A percentile compares a stretch with the other conserved stretches of the same genome.
Evolutionary conservation across 2,329 filamentous ascomycete genomes (phyloP).

Genomic region (Colletotrichum gloeosporioides): DNA sequence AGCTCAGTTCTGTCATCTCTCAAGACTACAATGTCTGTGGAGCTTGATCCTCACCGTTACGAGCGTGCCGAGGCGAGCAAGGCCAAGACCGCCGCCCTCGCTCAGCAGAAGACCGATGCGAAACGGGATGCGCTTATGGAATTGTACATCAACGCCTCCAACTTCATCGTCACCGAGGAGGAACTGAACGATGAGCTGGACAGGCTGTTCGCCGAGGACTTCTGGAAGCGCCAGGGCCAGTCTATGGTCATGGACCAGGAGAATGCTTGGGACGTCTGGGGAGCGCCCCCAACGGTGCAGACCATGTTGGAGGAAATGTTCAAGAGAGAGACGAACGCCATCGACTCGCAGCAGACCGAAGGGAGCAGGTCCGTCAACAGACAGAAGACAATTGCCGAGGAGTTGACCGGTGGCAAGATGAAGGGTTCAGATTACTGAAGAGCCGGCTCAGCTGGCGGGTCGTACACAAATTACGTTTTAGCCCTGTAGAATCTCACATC

Average conservation of each 20-base stretch:
- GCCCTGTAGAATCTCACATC: slow-evolving; percentile 1
- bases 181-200: slow-evolving; percentile 80
- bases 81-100: slow-evolving; percentile 45
- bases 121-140: slow-evolving; percentile 79
- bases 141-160: slow-evolving; percentile 85
- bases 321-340: slow-evolving; percentile 24
- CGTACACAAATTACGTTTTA: neutral
- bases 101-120: slow-evolving; percentile 59
- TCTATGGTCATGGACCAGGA: slow-evolving; percentile 34
- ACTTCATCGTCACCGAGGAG: slow-evolving; percentile 84
- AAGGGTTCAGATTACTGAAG: slow-evolving; percentile 26
- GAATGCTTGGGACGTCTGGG: slow-evolving; percentile 59
- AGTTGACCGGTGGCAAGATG: slow-evolving; percentile 65
- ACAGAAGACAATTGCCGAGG: slow-evolving; percentile 62
- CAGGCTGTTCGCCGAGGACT: slow-evolving; percentile 72
- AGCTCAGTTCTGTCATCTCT: slow-evolving; percentile 65
- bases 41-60: slow-evolving; percentile 69
- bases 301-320: slow-evolving; percentile 47
- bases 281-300: slow-evolving; percentile 49
- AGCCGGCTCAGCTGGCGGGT: neutral
- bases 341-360: slow-evolving; percentile 35
- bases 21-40: slow-evolving; percentile 51
- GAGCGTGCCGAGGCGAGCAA: slow-evolving; percentile 51
- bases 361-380: slow-evolving; percentile 52
- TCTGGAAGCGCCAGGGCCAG: slow-evolving; percentile 49